Evolutionary conservation across 495 filamentous ascomycete genomes (phyloP), one percentile per base, ranked within the genome.

Genomic region (Parathielavia appendiculata): DNA sequence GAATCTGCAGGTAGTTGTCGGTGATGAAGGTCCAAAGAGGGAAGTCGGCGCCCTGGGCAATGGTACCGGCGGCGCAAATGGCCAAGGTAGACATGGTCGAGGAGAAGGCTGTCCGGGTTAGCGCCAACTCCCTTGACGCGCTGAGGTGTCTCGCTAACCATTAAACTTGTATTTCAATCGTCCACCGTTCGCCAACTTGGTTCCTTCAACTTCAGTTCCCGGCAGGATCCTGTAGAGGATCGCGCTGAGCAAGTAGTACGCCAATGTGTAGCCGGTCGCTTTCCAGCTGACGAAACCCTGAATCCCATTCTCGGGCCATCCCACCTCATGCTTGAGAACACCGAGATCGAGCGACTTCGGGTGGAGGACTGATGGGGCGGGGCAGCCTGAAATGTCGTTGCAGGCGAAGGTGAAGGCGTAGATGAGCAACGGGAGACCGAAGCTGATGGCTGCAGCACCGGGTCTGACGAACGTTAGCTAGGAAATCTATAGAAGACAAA

Each of bases 361-460:
- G 54, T 81, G 78, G 49, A 96, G 81, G 26, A 93, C 76, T n/a
- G 86, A 92, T 10, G 92, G 90, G 8, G 89, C 84, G 13, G 93
- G 95, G 64, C 95, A 97, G 53, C 95, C 93, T 30, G 90, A 84
- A 59, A 91, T 71, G 68, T 96, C 93, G 69, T 96, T 97, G 80
- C 93, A 97, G 63, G 89, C 73, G 68, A 97, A 96, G 38, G 84
- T 76, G 63, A 90, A 81, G 54, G 80, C 64, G 71, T 92, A 96
- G 64, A 88, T 79, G 46, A 89, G 72, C 17, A 88, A 30, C 0
- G 93, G 92, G 13, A 95, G 83, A 26, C 85, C 87, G 62, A 93
- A 81, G 35, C 84, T 84, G 56, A 96, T 86, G 44, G 72, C 82
- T 44, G 85, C 77, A 13, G 88, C 88, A 46, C 91, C 92, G 53